Evolutionary conservation across 176 grass and related monocot genomes (phyloP).

Genomic region (Phoenix dactylifera): DNA sequence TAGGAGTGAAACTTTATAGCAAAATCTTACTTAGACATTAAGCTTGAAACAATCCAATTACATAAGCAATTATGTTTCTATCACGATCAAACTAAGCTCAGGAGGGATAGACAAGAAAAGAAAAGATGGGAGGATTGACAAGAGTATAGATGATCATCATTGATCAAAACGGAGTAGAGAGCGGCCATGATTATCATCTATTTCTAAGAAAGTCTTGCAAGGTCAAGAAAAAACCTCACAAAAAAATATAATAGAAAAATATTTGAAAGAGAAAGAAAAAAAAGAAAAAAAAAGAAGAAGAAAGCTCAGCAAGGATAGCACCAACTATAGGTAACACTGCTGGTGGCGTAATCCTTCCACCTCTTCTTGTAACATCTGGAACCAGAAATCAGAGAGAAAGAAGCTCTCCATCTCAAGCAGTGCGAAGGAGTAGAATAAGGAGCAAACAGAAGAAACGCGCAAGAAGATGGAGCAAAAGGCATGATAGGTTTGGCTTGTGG

Average conservation of each 20-base stretch:
- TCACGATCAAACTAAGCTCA: conserved; percentile 20
- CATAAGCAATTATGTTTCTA: not conserved
- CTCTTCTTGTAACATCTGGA: not conserved
- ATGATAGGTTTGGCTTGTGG: not conserved
- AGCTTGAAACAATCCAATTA: not conserved
- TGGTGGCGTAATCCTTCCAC: not conserved
- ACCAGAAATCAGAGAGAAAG: not conserved
- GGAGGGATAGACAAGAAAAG: conserved; percentile 30
- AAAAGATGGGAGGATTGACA: not conserved
- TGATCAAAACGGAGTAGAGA: not conserved
- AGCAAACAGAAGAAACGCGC: not conserved
- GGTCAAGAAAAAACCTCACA: conserved; percentile 26
- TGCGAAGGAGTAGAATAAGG: not conserved
- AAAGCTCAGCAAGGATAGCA: conserved; percentile 21
- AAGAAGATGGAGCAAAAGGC: not conserved
- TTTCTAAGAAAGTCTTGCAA: conserved; percentile 33
- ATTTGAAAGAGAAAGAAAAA: not conserved
- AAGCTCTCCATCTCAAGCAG: conserved; percentile 5
- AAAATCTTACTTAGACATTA: not conserved
- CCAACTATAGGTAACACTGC: not conserved
- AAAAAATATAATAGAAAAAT: not conserved
- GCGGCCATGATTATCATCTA: not conserved
- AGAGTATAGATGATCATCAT: not conserved
- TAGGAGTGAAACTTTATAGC: not conserved
- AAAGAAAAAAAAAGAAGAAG: not conserved